Base-by-base conservation (phyloP, 2,329 filamentous ascomycete genomes). In the Chaetomium strumarium region DNA sequence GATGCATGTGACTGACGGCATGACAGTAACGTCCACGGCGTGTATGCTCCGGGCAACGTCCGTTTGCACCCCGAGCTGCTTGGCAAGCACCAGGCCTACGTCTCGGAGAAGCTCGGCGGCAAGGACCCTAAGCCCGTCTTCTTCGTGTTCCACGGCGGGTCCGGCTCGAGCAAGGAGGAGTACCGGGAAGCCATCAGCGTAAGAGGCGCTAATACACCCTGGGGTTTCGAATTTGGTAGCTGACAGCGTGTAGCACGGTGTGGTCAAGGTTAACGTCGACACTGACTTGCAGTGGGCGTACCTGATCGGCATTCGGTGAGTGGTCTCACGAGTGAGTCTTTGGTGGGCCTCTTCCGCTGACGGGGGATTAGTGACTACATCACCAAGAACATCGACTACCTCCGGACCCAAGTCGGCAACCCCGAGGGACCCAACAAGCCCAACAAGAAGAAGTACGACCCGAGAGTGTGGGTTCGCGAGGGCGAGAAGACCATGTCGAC, bases 181-280 rank as follows among this genome's bases (percentile, higher is more conserved):
- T 99, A 88, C 81, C 79, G 78, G 59, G 83, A 90, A 65, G 92
- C 91, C 68, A 96, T 96, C 74, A 45, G 56, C 50, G 52, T 57
- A 52, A 48, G 55, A 29, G 7, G 3, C 39, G 33, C 24, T 5
- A 19, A 30, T n/a, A 38, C 13, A 9, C 17, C 11, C 38, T 9
- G 12, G 16, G 6, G 11, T 2, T 6, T 10, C 5, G 6, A 5
- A 17, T 30, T n/a, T 5, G 12, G 20, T 6, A 11, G 7, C 41
- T 49, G 13, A 57, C 49, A 33, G 31, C 11, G 33, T 12, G 33
- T 13, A 51, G 50, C 45, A 55, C 31, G 93, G 93, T 79, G 92
- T 99, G 64, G 86, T 96, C 78, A 99, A 99, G 86, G 93, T 99
- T 76, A 99, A 99, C 80, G 80, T 99, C 66, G 93, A 99, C 76